Conservation (phyloP, 2,329 filamentous ascomycete genomes). For the Aspergillus intermedius region DNA sequence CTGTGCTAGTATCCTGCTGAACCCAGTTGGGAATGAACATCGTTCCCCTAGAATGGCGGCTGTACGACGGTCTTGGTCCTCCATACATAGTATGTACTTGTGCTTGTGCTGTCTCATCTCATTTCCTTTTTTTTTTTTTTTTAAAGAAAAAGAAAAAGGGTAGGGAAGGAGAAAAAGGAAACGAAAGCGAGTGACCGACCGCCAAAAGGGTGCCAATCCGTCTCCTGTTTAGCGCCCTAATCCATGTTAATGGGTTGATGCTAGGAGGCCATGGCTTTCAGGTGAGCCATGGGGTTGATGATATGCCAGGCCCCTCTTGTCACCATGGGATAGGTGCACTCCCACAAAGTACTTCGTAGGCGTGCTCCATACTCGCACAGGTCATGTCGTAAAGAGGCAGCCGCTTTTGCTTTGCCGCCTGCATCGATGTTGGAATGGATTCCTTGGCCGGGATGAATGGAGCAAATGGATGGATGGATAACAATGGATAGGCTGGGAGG, state of each 20-base stretch:
- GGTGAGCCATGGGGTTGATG: background rate
- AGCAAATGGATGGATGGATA: background rate
- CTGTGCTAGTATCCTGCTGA: background rate
- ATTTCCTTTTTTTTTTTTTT: too few relatives aligned
- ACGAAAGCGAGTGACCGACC: background rate
- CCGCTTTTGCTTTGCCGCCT: background rate
- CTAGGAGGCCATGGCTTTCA: background rate
- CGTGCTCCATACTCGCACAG: background rate
- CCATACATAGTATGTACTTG: background rate
- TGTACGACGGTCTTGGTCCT: background rate
- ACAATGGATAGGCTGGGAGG: background rate
- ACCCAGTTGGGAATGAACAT: background rate
- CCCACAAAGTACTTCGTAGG: too few relatives aligned
- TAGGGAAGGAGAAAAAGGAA: too few relatives aligned
- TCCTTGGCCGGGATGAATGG: background rate
- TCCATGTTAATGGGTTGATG: background rate
- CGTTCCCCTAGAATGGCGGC: background rate
- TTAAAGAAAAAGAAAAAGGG: too few relatives aligned
- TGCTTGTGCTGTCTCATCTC: background rate
- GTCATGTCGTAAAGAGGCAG: background rate
- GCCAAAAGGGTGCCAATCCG: background rate
- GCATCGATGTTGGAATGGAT: background rate
- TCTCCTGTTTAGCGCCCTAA: slow-evolving; percentile 1
- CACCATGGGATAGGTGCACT: background rate
- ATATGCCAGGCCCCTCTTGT: background rate